Evolutionary conservation across 768 basidiomycete species (phyloP).

Genomic region (Mycena capillaripes): DNA sequence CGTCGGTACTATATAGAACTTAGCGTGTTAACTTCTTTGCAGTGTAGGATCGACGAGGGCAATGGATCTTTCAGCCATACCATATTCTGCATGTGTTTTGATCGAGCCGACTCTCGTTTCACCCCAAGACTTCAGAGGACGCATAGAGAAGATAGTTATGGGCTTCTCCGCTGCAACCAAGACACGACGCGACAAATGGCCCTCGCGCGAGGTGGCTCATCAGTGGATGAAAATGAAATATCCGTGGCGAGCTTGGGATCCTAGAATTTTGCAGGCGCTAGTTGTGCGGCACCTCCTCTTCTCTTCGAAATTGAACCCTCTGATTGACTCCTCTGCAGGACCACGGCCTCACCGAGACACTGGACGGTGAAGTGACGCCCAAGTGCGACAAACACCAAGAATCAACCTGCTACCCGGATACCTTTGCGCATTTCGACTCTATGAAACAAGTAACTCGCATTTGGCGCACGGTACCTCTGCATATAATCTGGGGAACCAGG

Average conservation of each 20-base stretch:
- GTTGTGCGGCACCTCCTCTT: not conserved
- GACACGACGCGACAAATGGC: constrained; percentile 17
- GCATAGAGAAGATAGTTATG: constrained; percentile 11
- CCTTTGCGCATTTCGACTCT: constrained; percentile 12
- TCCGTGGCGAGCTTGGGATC: constrained; percentile 19
- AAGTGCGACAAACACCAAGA: constrained; percentile 15
- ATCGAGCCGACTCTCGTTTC: constrained; percentile 19
- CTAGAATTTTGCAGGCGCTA: not conserved
- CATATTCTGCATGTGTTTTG: constrained; percentile 3
- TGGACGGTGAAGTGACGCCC: not conserved
- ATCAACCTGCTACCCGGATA: constrained; percentile 8
- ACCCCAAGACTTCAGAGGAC: not conserved
- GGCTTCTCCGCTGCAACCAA: not conserved
- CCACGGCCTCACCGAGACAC: constrained; percentile 9
- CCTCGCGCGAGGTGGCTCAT: constrained; percentile 16
- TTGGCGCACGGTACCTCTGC: constrained; percentile 8
- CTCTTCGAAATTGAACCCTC: not conserved
- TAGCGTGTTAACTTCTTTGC: not conserved
- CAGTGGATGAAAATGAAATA: constrained; percentile 6
- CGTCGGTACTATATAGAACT: not conserved
- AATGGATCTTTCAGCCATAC: constrained; percentile 6
- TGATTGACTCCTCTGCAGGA: constrained; percentile 4
- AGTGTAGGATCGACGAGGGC: constrained; percentile 10
- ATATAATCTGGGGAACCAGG: constrained; percentile 20
- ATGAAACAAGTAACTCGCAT: constrained; percentile 1